Percentiles rank a stretch among this genome's conserved stretches.
Evolutionary conservation across 1,284 basidiomycete species (phyloP).

Genomic region (Fomes fomentarius): DNA sequence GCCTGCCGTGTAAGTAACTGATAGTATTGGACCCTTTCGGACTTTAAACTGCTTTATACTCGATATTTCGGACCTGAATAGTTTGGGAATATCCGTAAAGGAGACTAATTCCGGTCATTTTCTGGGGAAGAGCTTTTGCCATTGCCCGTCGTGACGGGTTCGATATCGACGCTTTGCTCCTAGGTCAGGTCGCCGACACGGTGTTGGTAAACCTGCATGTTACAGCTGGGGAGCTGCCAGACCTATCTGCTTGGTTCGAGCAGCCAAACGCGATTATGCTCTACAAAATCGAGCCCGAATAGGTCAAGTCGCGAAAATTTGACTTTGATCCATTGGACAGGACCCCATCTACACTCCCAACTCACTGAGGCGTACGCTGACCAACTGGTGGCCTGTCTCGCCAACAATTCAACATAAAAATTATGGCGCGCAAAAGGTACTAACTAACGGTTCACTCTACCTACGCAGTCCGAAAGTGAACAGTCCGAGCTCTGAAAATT

Average conservation of each 20-base stretch:
- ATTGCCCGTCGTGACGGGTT: too few species aligned
- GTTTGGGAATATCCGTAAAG: too few species aligned
- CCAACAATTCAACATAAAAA: slow-evolving; percentile 54
- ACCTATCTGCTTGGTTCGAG: slow-evolving; percentile 65
- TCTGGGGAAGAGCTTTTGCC: too few species aligned
- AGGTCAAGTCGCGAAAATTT: slow-evolving; percentile 47
- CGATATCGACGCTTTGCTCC: background rate
- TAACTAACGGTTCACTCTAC: too few species aligned
- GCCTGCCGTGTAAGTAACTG: too few species aligned
- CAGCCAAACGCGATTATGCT: slow-evolving; percentile 62
- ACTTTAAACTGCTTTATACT: too few species aligned
- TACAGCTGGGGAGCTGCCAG: slow-evolving; percentile 57
- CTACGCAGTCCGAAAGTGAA: too few species aligned
- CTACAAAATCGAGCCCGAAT: slow-evolving; percentile 64
- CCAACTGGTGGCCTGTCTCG: slow-evolving; percentile 51
- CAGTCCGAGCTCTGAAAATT: too few species aligned
- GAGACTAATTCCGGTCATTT: too few species aligned
- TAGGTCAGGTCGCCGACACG: slow-evolving; percentile 85
- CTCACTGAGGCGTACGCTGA: slow-evolving; percentile 60
- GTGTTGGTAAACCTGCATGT: slow-evolving; percentile 78
- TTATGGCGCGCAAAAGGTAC: slow-evolving; percentile 79
- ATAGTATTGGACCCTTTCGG: too few species aligned
- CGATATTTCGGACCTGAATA: too few species aligned
- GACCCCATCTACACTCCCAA: slow-evolving; percentile 60
- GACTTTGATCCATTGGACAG: slow-evolving; percentile 35